Evolutionary conservation across 1,284 basidiomycete species (phyloP).

Genomic region (Coniferiporia sulphurascens): DNA sequence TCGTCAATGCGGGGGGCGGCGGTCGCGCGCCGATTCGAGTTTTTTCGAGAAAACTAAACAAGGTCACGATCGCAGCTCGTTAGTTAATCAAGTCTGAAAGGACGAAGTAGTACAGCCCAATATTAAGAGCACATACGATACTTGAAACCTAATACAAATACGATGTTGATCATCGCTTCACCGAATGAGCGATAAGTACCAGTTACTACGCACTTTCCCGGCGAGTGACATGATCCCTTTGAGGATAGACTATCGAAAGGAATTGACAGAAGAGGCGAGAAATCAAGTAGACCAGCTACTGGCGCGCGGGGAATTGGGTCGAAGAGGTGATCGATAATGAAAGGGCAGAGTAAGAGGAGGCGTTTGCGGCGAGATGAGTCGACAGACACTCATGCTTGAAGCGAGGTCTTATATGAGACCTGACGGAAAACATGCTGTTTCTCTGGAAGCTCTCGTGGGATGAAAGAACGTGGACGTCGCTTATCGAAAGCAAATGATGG

Average conservation of each 20-base stretch:
- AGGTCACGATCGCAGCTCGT: background rate
- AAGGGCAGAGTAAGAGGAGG: background rate
- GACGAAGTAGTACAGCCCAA: background rate
- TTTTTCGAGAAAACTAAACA: slow-evolving; percentile 10
- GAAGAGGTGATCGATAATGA: background rate
- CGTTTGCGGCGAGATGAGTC: background rate
- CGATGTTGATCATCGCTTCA: background rate
- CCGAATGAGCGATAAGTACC: background rate
- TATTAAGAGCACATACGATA: slow-evolving; percentile 6
- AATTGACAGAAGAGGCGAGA: background rate
- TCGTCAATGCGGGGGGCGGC: background rate
- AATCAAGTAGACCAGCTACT: background rate
- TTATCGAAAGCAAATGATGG: background rate
- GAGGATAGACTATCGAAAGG: background rate
- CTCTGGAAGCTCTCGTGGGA: slow-evolving; percentile 1
- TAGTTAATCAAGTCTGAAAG: background rate
- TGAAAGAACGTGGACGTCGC: slow-evolving; percentile 1
- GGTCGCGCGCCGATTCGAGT: slow-evolving; percentile 4
- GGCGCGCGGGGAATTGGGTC: background rate
- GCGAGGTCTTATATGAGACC: slow-evolving; percentile 3
- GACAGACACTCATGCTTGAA: slow-evolving; percentile 7
- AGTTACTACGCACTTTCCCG: slow-evolving; percentile 1
- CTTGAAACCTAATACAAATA: slow-evolving; percentile 8
- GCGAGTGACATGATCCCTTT: slow-evolving; percentile 6
- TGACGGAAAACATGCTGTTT: slow-evolving; percentile 9